Evolutionary conservation across 371 early-diverging fungal genomes (phyloP).

Genomic region (Nematocida homosporus): DNA sequence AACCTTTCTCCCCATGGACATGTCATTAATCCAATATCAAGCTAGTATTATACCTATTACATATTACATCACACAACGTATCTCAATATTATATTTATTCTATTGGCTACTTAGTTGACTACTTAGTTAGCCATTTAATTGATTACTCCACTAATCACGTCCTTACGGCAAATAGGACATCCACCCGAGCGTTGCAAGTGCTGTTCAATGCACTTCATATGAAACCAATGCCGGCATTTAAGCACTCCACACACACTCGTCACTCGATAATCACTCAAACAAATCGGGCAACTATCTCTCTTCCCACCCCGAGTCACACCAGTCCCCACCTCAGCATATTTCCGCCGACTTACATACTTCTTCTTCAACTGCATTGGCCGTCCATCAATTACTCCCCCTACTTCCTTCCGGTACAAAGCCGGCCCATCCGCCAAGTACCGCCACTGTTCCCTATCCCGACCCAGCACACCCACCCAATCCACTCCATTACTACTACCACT

Average conservation of each 20-base stretch:
- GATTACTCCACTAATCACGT: conserved; percentile 27
- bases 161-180: conserved; percentile 41
- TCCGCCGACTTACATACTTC: conserved; percentile 5
- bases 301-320: not conserved
- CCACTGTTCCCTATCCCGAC: conserved; percentile 11
- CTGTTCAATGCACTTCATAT: conserved; percentile 32
- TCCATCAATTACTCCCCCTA: conserved; percentile 4
- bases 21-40: not conserved
- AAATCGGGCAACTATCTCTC: conserved; percentile 13
- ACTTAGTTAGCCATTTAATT: too few relatives aligned
- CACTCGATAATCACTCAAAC: conserved; percentile 1
- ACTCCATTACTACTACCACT: too few relatives aligned
- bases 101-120: too few relatives aligned
- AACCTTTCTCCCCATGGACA: too few relatives aligned
- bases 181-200: not conserved
- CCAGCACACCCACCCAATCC: not conserved
- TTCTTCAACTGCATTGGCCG: conserved; percentile 17
- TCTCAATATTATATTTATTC: too few relatives aligned
- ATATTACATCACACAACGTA: too few relatives aligned
- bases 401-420: not conserved
- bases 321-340: not conserved
- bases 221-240: conserved; percentile 31
- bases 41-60: not conserved
- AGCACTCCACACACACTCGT: conserved; percentile 10
- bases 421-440: conserved; percentile 23